Evolutionary conservation across 2,329 filamentous ascomycete genomes (phyloP), one percentile per base, ranked within the genome.

Genomic region (Dactylellina leptospora): DNA sequence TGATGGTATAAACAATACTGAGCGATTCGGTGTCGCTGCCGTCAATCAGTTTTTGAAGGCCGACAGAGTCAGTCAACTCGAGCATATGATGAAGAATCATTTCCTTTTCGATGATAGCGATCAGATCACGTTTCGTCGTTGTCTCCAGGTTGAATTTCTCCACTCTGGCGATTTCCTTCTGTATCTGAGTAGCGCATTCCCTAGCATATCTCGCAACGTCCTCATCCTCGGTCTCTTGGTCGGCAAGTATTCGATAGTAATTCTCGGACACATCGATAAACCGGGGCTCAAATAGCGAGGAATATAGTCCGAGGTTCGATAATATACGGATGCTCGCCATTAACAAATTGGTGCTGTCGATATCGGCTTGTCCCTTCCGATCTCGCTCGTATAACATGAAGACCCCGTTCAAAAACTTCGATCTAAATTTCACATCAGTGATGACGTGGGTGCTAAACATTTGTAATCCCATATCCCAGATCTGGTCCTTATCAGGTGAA

Each of bases 241-340:
- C 84, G 1, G 89, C 90, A 82, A 92, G 95, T 3, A 85, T 82
- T 22, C 81, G 78, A 74, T 95, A 88, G 77, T 89, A 97, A 0
- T 81, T 78, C 58, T 86, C 84, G 0, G 93, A 95, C 4, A 85
- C 80, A 6, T 83, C 81, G 58, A 96, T 81, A 74, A 97, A 89
- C 3, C 83, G 82, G 2, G 89, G 88, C 79, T 97, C 95, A 76
- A 99, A 96, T 11, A 86, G 83, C 70, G 84, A 88, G 0, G 84
- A 86, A 79, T 97, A 99, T 2, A 93, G 86, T 59, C 88, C 87
- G 47, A 97, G 85, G n/a, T 92, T 86, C 76, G 96, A 88, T 73
- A 97, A 85, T 86, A 97, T 92, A 68, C 87, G 85, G 54, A 97
- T 86, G 0, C 90, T 85, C 62, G 91, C 87, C 74, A 85, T 87